Evolutionary conservation across 1,284 basidiomycete genomes (phyloP).

Genomic region (Prillingera fragicola): DNA sequence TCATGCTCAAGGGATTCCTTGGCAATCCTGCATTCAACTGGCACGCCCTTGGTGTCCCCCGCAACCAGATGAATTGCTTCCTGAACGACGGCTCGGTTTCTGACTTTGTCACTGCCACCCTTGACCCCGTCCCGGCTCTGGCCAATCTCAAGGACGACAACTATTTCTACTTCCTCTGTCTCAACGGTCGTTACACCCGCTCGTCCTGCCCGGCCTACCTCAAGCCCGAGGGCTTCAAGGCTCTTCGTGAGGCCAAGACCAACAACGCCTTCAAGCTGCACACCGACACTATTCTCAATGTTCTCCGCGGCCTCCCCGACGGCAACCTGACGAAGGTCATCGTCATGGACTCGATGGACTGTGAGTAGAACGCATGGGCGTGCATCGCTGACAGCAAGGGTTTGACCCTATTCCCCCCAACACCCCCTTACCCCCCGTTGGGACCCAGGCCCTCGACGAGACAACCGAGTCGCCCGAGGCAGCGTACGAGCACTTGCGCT

Average conservation of each 20-base stretch:
- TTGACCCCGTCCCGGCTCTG: conserved; percentile 59
- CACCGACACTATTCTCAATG: conserved; percentile 69
- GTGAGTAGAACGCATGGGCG: conserved; percentile 29
- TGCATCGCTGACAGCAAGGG: conserved; percentile 42
- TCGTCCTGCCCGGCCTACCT: conserved; percentile 70
- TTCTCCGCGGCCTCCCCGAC: conserved; percentile 56
- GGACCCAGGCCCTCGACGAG: conserved; percentile 37
- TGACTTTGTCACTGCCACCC: conserved; percentile 59
- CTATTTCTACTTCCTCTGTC: conserved; percentile 65
- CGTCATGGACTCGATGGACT: conserved; percentile 76
- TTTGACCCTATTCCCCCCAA: conserved; percentile 56
- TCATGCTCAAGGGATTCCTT: conserved; percentile 59
- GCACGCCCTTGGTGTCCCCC: conserved; percentile 74
- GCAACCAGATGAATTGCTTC: conserved; percentile 67
- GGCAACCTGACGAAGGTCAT: conserved; percentile 60
- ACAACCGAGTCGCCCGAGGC: conserved; percentile 44
- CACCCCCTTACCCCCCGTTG: conserved; percentile 42
- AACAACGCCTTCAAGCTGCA: conserved; percentile 65
- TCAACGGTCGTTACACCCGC: conserved; percentile 62
- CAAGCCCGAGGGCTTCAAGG: conserved; percentile 61
- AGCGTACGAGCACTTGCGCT: conserved; percentile 44
- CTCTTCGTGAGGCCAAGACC: conserved; percentile 54
- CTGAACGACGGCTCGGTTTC: conserved; percentile 59
- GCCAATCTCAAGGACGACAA: conserved; percentile 57
- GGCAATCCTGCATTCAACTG: conserved; percentile 67